A percentile compares a stretch with the other conserved stretches of the same genome.
Conservation (phyloP, 2,329 filamentous ascomycete species). For the Calonectria ilicicola region DNA sequence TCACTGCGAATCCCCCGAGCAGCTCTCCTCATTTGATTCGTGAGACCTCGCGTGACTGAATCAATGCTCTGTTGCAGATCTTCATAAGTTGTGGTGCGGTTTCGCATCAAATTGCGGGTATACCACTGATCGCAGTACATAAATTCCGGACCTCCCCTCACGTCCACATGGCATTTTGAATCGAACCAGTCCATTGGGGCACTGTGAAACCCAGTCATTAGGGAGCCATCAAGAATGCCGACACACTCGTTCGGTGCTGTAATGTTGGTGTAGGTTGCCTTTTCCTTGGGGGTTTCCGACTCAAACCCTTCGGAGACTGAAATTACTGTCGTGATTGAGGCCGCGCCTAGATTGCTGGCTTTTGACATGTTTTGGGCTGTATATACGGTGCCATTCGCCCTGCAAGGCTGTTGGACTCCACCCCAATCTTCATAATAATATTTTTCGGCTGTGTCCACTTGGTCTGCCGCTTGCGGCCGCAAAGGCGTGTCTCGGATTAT, state of each 20-base stretch:
- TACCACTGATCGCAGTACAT: not conserved
- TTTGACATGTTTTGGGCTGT: constrained; percentile 2
- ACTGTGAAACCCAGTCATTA: not conserved
- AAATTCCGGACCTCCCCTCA: not conserved
- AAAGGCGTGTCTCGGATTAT: not conserved
- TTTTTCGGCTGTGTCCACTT: not conserved
- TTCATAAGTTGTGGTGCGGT: not conserved
- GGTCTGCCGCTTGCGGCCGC: not conserved
- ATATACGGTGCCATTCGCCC: not conserved
- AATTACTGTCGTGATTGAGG: not conserved
- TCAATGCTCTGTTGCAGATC: not conserved
- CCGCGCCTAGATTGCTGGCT: not conserved
- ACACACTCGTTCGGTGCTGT: not conserved
- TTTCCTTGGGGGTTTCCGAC: not conserved
- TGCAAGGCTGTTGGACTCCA: not conserved
- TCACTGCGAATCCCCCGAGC: not conserved
- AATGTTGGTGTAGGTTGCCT: not conserved
- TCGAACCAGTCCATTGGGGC: not conserved
- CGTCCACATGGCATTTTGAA: not conserved
- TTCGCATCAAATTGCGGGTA: not conserved
- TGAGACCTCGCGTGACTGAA: not conserved
- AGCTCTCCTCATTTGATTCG: not conserved
- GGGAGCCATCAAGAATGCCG: not conserved
- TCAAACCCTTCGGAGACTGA: not conserved
- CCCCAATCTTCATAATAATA: not conserved